These are phyloP conservation scores for Oxyria digyna DNA, from an alignment of 148 eudicot species.

Conservation along the genomic window DNA sequence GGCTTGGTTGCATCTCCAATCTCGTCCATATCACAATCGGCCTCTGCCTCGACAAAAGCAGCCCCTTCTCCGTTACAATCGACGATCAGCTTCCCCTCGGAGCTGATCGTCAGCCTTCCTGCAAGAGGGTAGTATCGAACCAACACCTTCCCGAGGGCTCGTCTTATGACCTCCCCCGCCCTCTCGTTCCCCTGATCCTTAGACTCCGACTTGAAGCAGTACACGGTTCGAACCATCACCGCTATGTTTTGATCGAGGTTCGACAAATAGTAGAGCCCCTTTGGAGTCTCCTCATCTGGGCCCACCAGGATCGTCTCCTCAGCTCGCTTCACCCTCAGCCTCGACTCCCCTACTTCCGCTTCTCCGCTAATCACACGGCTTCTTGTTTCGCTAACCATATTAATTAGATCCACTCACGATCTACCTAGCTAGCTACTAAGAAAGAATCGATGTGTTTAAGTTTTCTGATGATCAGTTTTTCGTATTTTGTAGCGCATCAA, in stretches of 20 bases:
- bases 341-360: neutral
- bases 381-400: neutral
- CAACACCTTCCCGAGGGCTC: constrained; percentile 31
- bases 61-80: constrained; percentile 39
- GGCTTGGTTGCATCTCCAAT: constrained; percentile 33
- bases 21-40: constrained; percentile 27
- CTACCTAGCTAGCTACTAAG: too few species aligned
- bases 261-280: constrained; percentile 28
- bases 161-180: constrained; percentile 19
- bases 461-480: neutral
- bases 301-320: constrained; percentile 21
- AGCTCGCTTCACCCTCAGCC: constrained; percentile 14
- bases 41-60: constrained; percentile 41
- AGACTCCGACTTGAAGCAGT: constrained; percentile 25
- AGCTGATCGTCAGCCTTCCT: constrained; percentile 34
- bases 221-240: constrained; percentile 29
- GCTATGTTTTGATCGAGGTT: constrained; percentile 44
- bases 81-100: constrained; percentile 33
- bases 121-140: constrained; percentile 44
- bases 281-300: constrained; percentile 28
- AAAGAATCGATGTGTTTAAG: too few species aligned
- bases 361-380: constrained; percentile 14
- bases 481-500: neutral
- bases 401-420: too few species aligned
- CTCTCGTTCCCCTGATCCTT: constrained; percentile 23